Evolutionary conservation across 371 early-diverging fungal species (phyloP), one percentile per base, ranked within the genome.

Genomic region (Sporodiniella umbellata): DNA sequence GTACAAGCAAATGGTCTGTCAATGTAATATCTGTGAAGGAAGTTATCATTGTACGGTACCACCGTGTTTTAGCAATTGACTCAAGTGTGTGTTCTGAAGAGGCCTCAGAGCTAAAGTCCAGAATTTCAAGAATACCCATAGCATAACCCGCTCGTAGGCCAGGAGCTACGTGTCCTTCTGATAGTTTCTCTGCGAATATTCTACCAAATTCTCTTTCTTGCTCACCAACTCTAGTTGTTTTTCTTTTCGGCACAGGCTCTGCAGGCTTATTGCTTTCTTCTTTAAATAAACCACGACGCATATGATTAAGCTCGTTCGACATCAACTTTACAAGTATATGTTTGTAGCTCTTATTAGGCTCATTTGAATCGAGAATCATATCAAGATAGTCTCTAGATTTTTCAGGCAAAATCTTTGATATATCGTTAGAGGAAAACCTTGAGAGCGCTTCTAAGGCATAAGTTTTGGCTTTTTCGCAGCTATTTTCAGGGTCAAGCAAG

Each of bases 231-330:
- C 23, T 11, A 2, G 10, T 10, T 14, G 8, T 42, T 10, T 28
- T 14, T 18, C 19, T 30, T 25, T 25, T 35, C 2, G 8, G 19
- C 28, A 45, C 48, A 10, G 21, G 1, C 14, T 28, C 19, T 4
- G 38, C 22, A 33, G 40, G 26, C 18, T 64, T 53, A 25, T 1
- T 45, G 15, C 42, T 56, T 22, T 75, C 79, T 24, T 72, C 79
- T 45, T 76, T 72, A 47, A 79, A 83, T 21, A 83, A 58, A 0
- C 77, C 71, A 7, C 83, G 78, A 4, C 79, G 73, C 83, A 83
- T 78, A 51, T 79, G 73, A 14, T 69, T 67, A 10, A 83, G 48
- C 30, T 83, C 83, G 37, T 78, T 64, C 18, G 76, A 71, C 23
- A 79, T 63, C 12, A 83, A 53, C n/a, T 74, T 72, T 8, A 66